Conservation (phyloP, 2,329 filamentous ascomycete genomes). For the Calonectria honghensis region DNA sequence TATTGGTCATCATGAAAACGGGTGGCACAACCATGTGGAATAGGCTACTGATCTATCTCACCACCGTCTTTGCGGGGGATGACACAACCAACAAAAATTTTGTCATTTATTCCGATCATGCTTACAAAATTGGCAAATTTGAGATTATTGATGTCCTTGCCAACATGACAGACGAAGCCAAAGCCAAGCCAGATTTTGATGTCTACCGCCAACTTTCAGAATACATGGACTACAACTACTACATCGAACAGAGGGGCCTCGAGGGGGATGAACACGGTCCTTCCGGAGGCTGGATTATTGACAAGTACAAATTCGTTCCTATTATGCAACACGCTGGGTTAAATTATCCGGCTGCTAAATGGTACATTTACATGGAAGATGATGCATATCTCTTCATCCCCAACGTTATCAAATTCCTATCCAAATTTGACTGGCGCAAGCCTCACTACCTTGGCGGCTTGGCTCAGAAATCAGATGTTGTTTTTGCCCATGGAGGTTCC, state of each 20-base stretch:
- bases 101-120: slow-evolving; percentile 52
- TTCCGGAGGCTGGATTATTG: slow-evolving; percentile 52
- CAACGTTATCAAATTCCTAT: slow-evolving; percentile 44
- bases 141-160: slow-evolving; percentile 49
- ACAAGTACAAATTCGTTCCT: slow-evolving; percentile 55
- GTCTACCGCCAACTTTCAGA: slow-evolving; percentile 52
- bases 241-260: slow-evolving; percentile 48
- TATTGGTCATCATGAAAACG: slow-evolving; percentile 53
- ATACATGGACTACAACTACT: slow-evolving; percentile 51
- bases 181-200: slow-evolving; percentile 48
- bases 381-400: slow-evolving; percentile 53
- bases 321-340: slow-evolving; percentile 51
- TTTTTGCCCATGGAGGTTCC: slow-evolving; percentile 52
- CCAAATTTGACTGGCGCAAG: slow-evolving; percentile 46
- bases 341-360: slow-evolving; percentile 51
- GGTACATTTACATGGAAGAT: slow-evolving; percentile 55
- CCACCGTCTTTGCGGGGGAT: slow-evolving; percentile 42
- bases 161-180: slow-evolving; percentile 47
- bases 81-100: slow-evolving; percentile 43
- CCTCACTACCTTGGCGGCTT: slow-evolving; percentile 53
- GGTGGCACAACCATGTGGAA: slow-evolving; percentile 54
- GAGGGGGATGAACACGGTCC: slow-evolving; percentile 52
- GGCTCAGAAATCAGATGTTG: slow-evolving; percentile 50
- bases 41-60: slow-evolving; percentile 51
- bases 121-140: slow-evolving; percentile 47